These are phyloP conservation scores for Diaporthe nobilis DNA, from an alignment of 2,329 filamentous ascomycete species.

Conservation along the genomic window DNA sequence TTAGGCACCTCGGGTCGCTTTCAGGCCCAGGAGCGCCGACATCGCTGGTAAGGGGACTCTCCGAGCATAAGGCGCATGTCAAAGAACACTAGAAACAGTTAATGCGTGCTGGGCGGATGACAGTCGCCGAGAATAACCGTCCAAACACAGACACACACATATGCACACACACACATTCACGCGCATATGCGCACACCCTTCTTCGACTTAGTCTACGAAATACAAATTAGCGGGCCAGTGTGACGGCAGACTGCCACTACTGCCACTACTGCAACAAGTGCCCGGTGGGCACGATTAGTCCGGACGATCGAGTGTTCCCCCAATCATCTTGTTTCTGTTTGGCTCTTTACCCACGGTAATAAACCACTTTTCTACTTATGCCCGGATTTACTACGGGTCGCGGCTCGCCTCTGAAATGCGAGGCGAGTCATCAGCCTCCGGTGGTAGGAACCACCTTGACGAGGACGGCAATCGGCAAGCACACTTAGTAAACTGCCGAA, in stretches of 20 bases:
- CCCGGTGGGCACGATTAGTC: constrained; percentile 19
- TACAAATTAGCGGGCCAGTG: constrained; percentile 24
- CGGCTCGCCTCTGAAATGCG: constrained; percentile 1
- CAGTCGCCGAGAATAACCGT: not conserved
- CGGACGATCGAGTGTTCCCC: constrained; percentile 17
- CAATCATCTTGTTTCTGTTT: constrained; percentile 36
- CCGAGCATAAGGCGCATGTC: not conserved
- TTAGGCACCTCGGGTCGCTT: not conserved
- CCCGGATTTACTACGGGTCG: constrained; percentile 28
- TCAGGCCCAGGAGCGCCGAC: constrained; percentile 5
- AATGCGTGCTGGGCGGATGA: not conserved
- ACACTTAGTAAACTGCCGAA: constrained; percentile 21
- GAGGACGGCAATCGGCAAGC: constrained; percentile 14
- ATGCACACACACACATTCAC: constrained; percentile 2
- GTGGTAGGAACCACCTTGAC: constrained; percentile 11
- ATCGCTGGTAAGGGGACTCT: not conserved
- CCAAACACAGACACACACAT: not conserved
- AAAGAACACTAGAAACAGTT: not conserved
- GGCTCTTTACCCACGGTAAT: constrained; percentile 32
- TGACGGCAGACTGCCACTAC: constrained; percentile 25
- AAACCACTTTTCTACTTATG: constrained; percentile 27
- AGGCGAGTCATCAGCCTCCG: constrained; percentile 28
- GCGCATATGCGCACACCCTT: not conserved
- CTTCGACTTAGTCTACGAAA: not conserved
- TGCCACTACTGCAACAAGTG: constrained; percentile 15